Evolutionary conservation across 805 yeast species (phyloP), one percentile per base, ranked within the genome.

Genomic region (Ogataea degrootiae): DNA sequence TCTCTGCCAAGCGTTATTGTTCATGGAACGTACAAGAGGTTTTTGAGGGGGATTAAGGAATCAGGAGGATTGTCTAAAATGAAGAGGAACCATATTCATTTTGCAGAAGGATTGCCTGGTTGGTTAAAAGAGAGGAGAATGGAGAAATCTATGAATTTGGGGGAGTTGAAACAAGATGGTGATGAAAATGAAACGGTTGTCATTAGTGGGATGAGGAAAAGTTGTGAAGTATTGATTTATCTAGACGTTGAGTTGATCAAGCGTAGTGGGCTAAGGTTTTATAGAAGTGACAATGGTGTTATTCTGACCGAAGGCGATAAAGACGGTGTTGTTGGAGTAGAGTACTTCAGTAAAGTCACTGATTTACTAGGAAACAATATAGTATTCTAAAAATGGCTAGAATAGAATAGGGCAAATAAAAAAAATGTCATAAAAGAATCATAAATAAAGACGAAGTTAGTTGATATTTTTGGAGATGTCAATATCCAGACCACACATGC

Each of bases 81-180:
- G 96, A 67, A 64, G 33, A 70, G 99, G 57, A 84, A 84, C 54
- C 98, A 94, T 63, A 80, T 94, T 16, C 99, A 94, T 67, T 74
- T 92, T 61, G 87, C 98, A 0, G 68, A 79, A 1, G 83, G 83
- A 12, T 55, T 78, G 9, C 75, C 79, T 1, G 68, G 41, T 2
- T 51, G 54, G 46, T 48, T 53, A 11, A 6, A 41, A 2, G 35
- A 49, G 16, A 38, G 21, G 12, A 34, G 45, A 19, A 12, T 39
- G 21, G 17, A n/a, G 26, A 40, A 17, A 11, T 17, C 5, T 21
- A 17, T 4, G 7, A 22, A 36, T 22, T 26, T 26, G 22, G n/a
- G 8, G 22, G 15, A 31, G 14, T 16, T n/a, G 8, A 36, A 15
- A 15, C 46, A 36, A 7, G 34, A 39, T 6, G 43, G 40, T 6